Percentiles rank a stretch among this genome's conserved stretches.
Conservation (phyloP, 2,329 filamentous ascomycete species). For the Aureobasidium sp. region DNA sequence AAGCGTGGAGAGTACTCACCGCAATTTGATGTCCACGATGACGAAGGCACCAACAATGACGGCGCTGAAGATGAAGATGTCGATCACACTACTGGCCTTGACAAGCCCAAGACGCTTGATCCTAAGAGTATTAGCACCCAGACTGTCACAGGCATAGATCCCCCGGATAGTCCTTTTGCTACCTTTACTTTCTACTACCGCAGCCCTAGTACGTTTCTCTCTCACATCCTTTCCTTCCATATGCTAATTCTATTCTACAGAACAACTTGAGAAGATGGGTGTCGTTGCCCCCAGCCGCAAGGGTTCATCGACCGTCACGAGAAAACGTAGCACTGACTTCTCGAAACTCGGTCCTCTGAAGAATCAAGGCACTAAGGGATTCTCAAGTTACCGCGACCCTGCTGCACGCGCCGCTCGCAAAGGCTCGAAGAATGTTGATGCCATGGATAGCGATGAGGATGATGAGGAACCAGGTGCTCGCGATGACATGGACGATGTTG, state of each 20-base stretch:
- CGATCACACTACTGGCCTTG: constrained; percentile 96
- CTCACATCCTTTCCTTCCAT: not conserved
- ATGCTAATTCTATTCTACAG: constrained; percentile 38
- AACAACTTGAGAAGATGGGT: constrained; percentile 94
- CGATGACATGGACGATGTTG: constrained; percentile 50
- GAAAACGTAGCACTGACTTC: constrained; percentile 80
- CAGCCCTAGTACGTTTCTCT: constrained; percentile 67
- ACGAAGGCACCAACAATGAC: constrained; percentile 54
- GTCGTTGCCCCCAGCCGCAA: constrained; percentile 59
- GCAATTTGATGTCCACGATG: constrained; percentile 93
- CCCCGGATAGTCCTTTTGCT: constrained; percentile 91
- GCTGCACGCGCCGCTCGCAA: constrained; percentile 47
- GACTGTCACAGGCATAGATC: constrained; percentile 97
- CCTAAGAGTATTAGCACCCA: constrained; percentile 97
- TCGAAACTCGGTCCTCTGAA: constrained; percentile 77
- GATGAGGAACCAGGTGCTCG: constrained; percentile 55
- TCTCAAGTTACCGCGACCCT: constrained; percentile 66
- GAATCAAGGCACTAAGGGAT: constrained; percentile 73
- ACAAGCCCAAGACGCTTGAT: constrained; percentile 90
- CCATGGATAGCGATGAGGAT: constrained; percentile 69
- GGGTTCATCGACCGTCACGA: constrained; percentile 43
- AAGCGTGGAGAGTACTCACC: constrained; percentile 97
- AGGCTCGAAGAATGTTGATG: constrained; percentile 35
- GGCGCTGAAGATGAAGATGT: constrained; percentile 61
- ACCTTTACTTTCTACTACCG: constrained; percentile 97